Conservation (phyloP, 2,329 filamentous ascomycete genomes). For the Sporothrix euskadiensis region DNA sequence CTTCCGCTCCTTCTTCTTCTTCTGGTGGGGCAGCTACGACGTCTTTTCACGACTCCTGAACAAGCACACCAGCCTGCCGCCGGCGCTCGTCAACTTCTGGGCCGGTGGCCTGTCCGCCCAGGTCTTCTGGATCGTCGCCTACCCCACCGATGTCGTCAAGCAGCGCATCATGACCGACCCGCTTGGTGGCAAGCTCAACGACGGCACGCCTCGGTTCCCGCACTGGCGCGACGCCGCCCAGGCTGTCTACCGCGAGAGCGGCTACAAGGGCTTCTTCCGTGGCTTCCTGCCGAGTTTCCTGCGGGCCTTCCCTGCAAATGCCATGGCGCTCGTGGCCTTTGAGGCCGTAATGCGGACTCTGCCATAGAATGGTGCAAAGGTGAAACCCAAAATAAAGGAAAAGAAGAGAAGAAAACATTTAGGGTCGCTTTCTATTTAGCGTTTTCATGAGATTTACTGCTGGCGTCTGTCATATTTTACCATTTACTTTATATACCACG, state of each 20-base stretch:
- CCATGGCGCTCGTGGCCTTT: conserved; percentile 88
- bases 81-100: conserved; percentile 92
- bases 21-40: conserved; percentile 97
- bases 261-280: conserved; percentile 82
- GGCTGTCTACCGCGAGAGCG: conserved; percentile 73
- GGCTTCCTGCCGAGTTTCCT: conserved; percentile 93
- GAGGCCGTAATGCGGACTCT: conserved; percentile 81
- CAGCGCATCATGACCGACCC: conserved; percentile 97
- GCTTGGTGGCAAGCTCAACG: conserved; percentile 67
- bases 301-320: conserved; percentile 92
- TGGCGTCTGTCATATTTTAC: background rate
- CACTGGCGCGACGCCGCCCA: conserved; percentile 78
- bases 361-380: conserved; percentile 40
- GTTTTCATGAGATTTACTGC: background rate
- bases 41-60: conserved; percentile 70
- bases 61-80: conserved; percentile 66
- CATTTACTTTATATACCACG: background rate
- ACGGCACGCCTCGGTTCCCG: conserved; percentile 67
- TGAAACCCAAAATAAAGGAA: background rate
- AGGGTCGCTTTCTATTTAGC: background rate
- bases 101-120: conserved; percentile 91
- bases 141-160: conserved; percentile 92
- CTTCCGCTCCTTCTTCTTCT: conserved; percentile 94
- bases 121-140: conserved; percentile 90
- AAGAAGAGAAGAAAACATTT: background rate